Conservation (phyloP, 805 yeast species). For the Phaffomyces antillensis region DNA sequence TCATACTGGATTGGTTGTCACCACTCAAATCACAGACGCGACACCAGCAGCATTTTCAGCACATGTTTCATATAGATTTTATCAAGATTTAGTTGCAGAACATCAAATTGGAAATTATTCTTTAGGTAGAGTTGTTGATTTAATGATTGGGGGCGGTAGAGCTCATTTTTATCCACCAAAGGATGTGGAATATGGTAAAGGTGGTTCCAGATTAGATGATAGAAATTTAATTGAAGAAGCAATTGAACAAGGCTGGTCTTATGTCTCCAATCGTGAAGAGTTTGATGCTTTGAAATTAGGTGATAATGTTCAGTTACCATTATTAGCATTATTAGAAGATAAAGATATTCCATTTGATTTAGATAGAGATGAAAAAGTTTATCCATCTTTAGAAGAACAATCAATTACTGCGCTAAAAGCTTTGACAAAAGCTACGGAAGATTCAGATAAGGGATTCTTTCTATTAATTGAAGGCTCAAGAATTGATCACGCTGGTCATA, state of each 20-base stretch:
- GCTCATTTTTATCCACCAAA: slow-evolving; percentile 63
- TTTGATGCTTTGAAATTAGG: slow-evolving; percentile 57
- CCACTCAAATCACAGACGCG: slow-evolving; percentile 89
- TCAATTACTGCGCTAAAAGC: slow-evolving; percentile 68
- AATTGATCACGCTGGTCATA: slow-evolving; percentile 94
- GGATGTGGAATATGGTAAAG: slow-evolving; percentile 23
- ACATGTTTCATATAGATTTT: slow-evolving; percentile 68
- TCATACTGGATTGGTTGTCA: slow-evolving; percentile 84
- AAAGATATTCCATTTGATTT: slow-evolving; percentile 79
- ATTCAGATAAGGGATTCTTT: slow-evolving; percentile 81
- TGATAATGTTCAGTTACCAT: slow-evolving; percentile 61
- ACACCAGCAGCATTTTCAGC: slow-evolving; percentile 88
- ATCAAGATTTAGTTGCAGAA: slow-evolving; percentile 80
- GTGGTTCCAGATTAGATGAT: slow-evolving; percentile 64
- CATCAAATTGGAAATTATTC: slow-evolving; percentile 82
- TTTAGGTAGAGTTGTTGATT: slow-evolving; percentile 71
- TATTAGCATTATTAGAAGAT: slow-evolving; percentile 68
- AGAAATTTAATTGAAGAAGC: slow-evolving; percentile 66
- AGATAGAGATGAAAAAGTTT: slow-evolving; percentile 53
- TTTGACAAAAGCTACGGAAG: slow-evolving; percentile 55
- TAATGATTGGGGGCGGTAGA: slow-evolving; percentile 88
- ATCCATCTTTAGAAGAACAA: slow-evolving; percentile 79
- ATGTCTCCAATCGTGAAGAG: slow-evolving; percentile 49
- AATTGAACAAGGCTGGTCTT: slow-evolving; percentile 50
- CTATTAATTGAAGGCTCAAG: slow-evolving; percentile 85